phyloP scores from a whole-genome alignment of 306 rosid genomes.

The Hylodesmum podocarpum region DNA sequence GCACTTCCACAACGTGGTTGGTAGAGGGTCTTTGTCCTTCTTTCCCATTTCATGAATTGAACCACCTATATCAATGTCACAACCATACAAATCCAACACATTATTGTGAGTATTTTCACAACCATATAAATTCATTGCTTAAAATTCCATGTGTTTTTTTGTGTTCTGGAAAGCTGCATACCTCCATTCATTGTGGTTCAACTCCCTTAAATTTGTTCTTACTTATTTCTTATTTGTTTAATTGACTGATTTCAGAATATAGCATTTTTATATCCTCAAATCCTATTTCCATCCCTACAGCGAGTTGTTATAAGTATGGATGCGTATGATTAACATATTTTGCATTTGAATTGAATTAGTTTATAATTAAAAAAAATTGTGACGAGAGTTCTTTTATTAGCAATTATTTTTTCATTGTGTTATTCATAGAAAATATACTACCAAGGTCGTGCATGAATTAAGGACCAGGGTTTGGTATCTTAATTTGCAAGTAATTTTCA shows the following conservation, averaged over 20 bases:
- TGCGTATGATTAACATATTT: neutral
- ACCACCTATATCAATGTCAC: neutral
- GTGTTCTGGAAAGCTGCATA: no score
- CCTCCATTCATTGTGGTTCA: no score
- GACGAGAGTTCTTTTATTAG: neutral
- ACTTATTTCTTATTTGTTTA: neutral
- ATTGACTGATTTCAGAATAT: neutral
- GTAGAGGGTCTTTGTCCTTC: constrained; percentile 31
- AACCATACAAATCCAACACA: neutral
- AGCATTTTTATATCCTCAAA: neutral
- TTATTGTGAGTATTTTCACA: no score
- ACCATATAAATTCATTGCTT: neutral
- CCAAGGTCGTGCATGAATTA: neutral
- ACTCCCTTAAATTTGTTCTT: no score
- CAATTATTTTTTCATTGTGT: neutral
- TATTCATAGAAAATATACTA: neutral
- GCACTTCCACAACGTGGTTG: constrained; percentile 27
- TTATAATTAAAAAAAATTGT: neutral
- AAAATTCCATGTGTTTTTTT: no score
- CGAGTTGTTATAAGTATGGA: neutral
- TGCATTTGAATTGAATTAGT: neutral
- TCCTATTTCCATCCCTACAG: neutral
- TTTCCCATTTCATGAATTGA: neutral
- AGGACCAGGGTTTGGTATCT: neutral
- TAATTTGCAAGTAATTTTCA: neutral